Conservation (phyloP, 164 flowering plant species). For the Akebia trifoliata region DNA sequence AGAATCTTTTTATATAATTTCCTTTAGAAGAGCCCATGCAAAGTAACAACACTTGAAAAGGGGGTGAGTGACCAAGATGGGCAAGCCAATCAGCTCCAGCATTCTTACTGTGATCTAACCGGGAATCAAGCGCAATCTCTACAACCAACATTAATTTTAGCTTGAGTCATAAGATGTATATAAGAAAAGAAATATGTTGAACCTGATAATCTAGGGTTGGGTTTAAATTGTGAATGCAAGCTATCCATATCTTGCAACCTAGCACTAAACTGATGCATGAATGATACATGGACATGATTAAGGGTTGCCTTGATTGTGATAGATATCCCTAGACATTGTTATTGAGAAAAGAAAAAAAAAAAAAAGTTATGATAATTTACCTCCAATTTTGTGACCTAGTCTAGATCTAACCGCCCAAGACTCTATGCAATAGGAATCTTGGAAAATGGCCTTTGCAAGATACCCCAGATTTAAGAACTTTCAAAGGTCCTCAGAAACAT, state of each 20-base stretch:
- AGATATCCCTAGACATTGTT: neutral
- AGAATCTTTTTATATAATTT: too few species aligned
- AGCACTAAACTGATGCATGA: neutral
- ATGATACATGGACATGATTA: neutral
- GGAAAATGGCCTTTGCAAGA: slow-evolving; percentile 26
- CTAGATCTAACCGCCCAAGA: neutral
- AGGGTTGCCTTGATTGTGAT: neutral
- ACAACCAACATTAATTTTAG: neutral
- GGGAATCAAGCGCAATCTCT: too few species aligned
- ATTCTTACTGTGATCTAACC: too few species aligned
- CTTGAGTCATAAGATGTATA: neutral
- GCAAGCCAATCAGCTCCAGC: too few species aligned
- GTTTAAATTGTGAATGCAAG: neutral
- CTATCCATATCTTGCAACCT: neutral
- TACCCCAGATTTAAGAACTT: slow-evolving; percentile 11
- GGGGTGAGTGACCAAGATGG: too few species aligned
- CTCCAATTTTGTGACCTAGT: neutral
- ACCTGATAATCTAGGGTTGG: neutral
- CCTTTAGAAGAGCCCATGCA: too few species aligned
- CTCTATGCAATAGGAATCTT: slow-evolving; percentile 19
- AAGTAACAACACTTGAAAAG: too few species aligned
- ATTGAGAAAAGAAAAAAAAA: too few species aligned
- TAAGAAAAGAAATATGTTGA: neutral
- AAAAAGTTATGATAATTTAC: too few species aligned
- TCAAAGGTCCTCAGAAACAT: slow-evolving; percentile 23